Conservation (phyloP, 192 early-diverging fungal species). For the Anaeromyces robustus region DNA sequence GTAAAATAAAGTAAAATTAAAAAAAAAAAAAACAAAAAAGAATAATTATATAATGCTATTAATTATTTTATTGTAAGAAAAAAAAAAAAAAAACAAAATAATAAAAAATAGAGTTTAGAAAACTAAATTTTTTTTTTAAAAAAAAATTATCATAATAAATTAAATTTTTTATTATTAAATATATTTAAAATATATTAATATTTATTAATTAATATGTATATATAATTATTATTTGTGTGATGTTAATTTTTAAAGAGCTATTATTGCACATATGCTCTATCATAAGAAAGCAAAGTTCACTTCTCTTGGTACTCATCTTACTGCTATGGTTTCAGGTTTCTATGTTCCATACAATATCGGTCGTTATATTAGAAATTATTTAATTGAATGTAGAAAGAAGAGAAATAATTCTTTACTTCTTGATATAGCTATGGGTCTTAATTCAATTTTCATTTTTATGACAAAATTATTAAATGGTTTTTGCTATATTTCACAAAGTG, state of each 20-base stretch:
- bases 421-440: background rate
- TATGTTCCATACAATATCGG: background rate
- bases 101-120: no score
- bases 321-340: background rate
- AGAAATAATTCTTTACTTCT: background rate
- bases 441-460: background rate
- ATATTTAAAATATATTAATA: no score
- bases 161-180: no score
- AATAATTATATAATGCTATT: no score
- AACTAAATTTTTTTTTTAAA: no score
- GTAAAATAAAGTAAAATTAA: no score
- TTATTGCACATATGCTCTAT: background rate
- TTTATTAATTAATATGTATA: no score
- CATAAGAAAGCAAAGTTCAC: background rate
- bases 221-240: no score
- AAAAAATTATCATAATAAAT: no score
- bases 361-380: background rate
- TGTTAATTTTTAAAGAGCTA: background rate
- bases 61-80: no score
- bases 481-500: background rate
- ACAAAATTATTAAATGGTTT: background rate
- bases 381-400: background rate
- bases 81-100: no score
- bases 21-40: no score
- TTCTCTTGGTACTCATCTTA: background rate